Percentiles rank a stretch among this genome's conserved stretches.
phyloP scores from a whole-genome alignment of 1,284 basidiomycete genomes.

The Golubevia pallescens region DNA sequence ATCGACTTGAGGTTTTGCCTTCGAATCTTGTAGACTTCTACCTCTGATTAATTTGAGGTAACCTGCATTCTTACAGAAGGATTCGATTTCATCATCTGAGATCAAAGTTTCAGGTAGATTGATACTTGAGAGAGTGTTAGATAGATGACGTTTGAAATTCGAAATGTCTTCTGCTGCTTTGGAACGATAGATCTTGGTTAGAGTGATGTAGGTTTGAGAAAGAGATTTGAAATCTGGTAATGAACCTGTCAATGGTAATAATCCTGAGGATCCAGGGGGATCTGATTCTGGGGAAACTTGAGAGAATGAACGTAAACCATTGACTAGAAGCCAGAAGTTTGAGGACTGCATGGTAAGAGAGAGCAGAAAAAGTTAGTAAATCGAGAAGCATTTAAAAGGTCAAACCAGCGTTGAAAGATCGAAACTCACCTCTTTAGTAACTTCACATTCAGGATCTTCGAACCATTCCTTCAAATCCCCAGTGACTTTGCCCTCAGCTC shows the following conservation, averaged over 20 bases:
- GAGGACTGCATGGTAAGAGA: conserved; percentile 65
- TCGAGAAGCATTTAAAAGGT: no score
- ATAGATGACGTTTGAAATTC: no score
- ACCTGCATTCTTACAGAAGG: conserved; percentile 89
- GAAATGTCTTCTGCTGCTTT: conserved; percentile 76
- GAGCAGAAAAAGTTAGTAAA: neutral
- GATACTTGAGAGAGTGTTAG: neutral
- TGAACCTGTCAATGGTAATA: conserved; percentile 71
- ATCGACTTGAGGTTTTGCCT: neutral
- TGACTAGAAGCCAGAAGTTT: conserved; percentile 85
- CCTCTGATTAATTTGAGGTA: conserved; percentile 80
- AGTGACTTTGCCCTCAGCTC: conserved; percentile 18
- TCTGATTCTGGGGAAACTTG: conserved; percentile 67
- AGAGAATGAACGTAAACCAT: conserved; percentile 72
- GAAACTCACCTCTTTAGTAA: conserved; percentile 63
- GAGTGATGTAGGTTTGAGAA: conserved; percentile 78
- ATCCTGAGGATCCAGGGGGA: conserved; percentile 54
- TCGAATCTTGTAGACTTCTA: conserved; percentile 53
- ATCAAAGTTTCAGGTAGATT: conserved; percentile 52
- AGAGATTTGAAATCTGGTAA: conserved; percentile 96
- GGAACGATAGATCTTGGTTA: conserved; percentile 78
- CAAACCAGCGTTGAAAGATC: neutral
- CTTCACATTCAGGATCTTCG: conserved; percentile 69
- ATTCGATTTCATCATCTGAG: conserved; percentile 70
- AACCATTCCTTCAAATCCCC: conserved; percentile 66